Evolutionary conservation across 768 basidiomycete species (phyloP), one percentile per base, ranked within the genome.

Genomic region (Trametes gibbosa): DNA sequence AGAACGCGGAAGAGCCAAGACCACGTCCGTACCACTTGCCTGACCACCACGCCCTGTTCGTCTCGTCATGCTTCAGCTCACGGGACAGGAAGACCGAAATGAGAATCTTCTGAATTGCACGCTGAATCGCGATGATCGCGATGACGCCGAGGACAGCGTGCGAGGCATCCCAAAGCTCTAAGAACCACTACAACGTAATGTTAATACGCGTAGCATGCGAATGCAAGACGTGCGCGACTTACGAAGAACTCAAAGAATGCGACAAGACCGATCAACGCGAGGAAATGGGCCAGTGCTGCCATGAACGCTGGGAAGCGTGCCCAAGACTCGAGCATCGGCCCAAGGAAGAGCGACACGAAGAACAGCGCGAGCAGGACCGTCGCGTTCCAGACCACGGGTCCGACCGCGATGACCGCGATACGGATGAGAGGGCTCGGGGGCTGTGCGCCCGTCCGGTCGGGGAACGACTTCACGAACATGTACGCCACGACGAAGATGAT

Each of bases 11-110:
- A n/a, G 81, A 82, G 14, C 96, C 96, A 19, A 99, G 79, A 27
- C 93, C 92, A 58, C 94, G 83, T 47, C 95, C 95, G 70, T 95
- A 95, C 97, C 97, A 98, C 78, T 90, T 89, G 62, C 95, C 95
- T 17, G 95, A 95, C 97, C 97, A 99, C 96, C 96, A 98, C 1
- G 95, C 95, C 61, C 92, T 83, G 77, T 98, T 98, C 25, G 92
- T 95, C 77, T 98, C 95, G 70, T 99, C 97, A 70, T 97, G 93
- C 77, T 98, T 98, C 81, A 89, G 96, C 75, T 99, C 97, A 69
- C 97, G 89, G 24, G 94, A 92, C 46, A 98, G 81, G 82, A 95
- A 93, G 46, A 94, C 89, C 5, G 95, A 83, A 62, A 98, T 98
- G 54, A 97, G 80, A 62, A 96, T 85, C 79, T 98, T 98, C 76